Base-by-base conservation (phyloP, 495 filamentous ascomycete genomes). In the Trichodelitschia bisporula region DNA sequence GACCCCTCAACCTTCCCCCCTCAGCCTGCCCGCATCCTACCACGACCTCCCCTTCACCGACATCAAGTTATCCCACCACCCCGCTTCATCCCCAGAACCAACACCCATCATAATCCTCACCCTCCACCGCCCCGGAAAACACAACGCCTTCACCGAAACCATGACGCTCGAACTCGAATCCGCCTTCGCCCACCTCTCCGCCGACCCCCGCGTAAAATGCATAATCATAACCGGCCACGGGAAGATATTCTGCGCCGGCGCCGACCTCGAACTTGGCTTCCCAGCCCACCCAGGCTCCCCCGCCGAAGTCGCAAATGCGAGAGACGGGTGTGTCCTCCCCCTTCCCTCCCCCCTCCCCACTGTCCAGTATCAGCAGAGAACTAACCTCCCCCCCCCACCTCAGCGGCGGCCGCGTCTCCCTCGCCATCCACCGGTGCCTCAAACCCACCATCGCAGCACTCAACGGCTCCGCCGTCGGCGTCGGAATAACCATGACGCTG, bases 401-500 rank as follows among this genome's bases (percentile, higher is more conserved):
- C 42, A 54, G 58, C 15, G 66, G 64, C 16, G 67, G 64, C 9
- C 49, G 54, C 18, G 58, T 69, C 5, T 50, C 58, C 15, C 54
- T 72, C 3, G 65, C 65, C 19, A 68, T 72, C 28, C 57, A 69
- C 44, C 37, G 48, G 37, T 74, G 68, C 43, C 56, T 53, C 34
- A 74, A 72, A 40, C 65, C 68, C 20, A 65, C 66, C 15, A 66
- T 74, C 40, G 68, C 51, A 16, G 69, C 69, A 2, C 59, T 72
- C 39, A 65, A 71, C 42, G 69, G 69, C 29, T 61, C 58, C 24
- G 69, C 69, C 14, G 69, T 72, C 5, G 69, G 68, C 5, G 57
- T 73, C 4, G 68, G 69, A 3, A 69, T 72, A 44, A 75, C 68
- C 8, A 70, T 72, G 66, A 64, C 62, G 10, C 57, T 75, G 8